Evolutionary conservation across 345 rosid genomes (phyloP), one percentile per base, ranked within the genome.

Genomic region (Cardiospermum halicacabum): DNA sequence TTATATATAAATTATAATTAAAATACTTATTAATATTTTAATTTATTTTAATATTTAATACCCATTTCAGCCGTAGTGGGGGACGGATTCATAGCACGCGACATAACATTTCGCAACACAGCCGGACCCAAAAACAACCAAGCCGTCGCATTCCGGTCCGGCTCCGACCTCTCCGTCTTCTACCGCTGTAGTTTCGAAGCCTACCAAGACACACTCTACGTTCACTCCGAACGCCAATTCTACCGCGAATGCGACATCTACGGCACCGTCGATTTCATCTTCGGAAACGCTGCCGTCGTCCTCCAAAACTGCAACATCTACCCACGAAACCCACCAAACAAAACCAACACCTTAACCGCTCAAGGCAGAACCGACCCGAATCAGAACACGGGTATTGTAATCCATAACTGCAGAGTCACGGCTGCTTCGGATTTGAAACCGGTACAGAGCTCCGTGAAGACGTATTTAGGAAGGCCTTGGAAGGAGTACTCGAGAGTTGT

Each of bases 131-230:
- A 60, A 12, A 81, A 83, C 36, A 74, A 81, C 57, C 85, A 86
- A 34, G 88, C 80, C 1, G 82, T 86, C 15, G 86, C 88, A 5
- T 68, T 86, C 31, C 75, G 81, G 1, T 83, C 85, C 2, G 76
- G 80, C 30, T 76, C 77, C 4, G 84, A 86, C 36, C 76, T 76
- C 45, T 83, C 82, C 0, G 70, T 81, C 3, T 86, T 83, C 68
- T 81, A 81, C 66, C 47, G 24, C 6, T 86, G 86, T 54, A 73
- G 85, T 56, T 77, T 86, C 11, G 91, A 81, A 39, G 88, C 83
- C 0, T 81, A 76, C 69, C 88, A 86, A 58, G 88, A 83, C 74
- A 86, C 91, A 3, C 77, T 86, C 16, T 86, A 86, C 53, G 85
- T 71, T 56, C 81, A 81, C 62, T 86, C 88, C 4, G 57, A 76